Conservation (phyloP, 306 rosid species). For the Corylus avellana region DNA sequence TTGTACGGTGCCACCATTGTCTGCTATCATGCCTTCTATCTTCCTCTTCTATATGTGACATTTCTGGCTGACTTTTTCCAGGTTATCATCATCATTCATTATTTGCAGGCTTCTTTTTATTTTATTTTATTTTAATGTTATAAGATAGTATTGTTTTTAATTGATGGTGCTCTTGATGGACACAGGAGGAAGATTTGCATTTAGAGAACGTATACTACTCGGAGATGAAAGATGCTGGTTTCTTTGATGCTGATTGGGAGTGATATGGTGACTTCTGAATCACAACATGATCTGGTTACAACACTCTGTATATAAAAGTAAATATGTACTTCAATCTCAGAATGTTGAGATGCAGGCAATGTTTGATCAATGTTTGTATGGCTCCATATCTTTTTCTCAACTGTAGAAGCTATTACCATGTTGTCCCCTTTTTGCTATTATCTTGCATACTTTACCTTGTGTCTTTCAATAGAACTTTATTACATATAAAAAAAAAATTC, state of each 20-base stretch:
- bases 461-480: background rate
- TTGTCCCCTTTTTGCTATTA: background rate
- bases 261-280: constrained; percentile 32
- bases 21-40: constrained; percentile 82
- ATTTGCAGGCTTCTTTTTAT: background rate
- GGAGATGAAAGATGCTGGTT: constrained; percentile 98
- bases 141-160: background rate
- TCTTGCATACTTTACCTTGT: background rate
- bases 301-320: constrained; percentile 42
- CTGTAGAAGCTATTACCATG: background rate
- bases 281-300: constrained; percentile 3
- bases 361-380: constrained; percentile 1
- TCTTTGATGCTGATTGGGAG: constrained; percentile 87
- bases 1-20: constrained; percentile 64
- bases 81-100: constrained; percentile 40
- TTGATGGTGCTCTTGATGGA: constrained; percentile 13
- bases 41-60: constrained; percentile 77
- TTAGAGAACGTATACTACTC: constrained; percentile 89
- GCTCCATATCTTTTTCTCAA: background rate
- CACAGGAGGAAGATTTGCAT: constrained; percentile 77
- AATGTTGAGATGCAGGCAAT: background rate
- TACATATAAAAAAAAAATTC: background rate
- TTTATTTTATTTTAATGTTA: background rate
- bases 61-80: constrained; percentile 91
- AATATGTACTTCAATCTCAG: constrained; percentile 17